These are phyloP conservation scores for Euptelea pleiosperma DNA, from an alignment of 164 flowering plant genomes.

Conservation along the genomic window DNA sequence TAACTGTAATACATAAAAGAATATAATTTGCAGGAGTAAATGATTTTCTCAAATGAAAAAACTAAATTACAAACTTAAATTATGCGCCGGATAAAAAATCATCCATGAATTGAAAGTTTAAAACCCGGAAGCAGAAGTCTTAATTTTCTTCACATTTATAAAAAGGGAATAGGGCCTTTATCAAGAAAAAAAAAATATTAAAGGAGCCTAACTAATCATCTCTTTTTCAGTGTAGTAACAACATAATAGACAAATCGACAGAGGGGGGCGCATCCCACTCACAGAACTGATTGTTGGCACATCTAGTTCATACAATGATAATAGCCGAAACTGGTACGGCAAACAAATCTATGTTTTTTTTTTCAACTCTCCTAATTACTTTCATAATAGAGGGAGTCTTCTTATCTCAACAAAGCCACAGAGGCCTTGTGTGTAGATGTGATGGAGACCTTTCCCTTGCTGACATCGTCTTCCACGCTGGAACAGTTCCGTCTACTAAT, in stretches of 20 bases:
- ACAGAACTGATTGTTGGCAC: constrained; percentile 2
- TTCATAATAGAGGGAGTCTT: constrained; percentile 8
- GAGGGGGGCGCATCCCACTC: neutral
- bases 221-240: constrained; percentile 2
- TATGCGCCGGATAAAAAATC: too few species aligned
- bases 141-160: too few species aligned
- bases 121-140: too few species aligned
- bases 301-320: constrained; percentile 7
- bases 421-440: neutral
- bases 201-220: neutral
- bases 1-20: too few species aligned
- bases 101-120: too few species aligned
- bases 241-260: neutral
- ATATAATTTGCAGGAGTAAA: too few species aligned
- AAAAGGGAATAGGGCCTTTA: too few species aligned
- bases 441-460: constrained; percentile 8
- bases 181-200: neutral
- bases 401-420: constrained; percentile 7
- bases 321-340: neutral
- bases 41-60: too few species aligned
- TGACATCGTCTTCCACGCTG: constrained; percentile 31
- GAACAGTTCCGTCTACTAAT: constrained; percentile 13
- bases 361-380: constrained; percentile 7
- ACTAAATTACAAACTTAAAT: too few species aligned
- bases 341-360: constrained; percentile 1